Conservation (phyloP, 352 stramenopile genomes). For the Phytophthora melonis region DNA sequence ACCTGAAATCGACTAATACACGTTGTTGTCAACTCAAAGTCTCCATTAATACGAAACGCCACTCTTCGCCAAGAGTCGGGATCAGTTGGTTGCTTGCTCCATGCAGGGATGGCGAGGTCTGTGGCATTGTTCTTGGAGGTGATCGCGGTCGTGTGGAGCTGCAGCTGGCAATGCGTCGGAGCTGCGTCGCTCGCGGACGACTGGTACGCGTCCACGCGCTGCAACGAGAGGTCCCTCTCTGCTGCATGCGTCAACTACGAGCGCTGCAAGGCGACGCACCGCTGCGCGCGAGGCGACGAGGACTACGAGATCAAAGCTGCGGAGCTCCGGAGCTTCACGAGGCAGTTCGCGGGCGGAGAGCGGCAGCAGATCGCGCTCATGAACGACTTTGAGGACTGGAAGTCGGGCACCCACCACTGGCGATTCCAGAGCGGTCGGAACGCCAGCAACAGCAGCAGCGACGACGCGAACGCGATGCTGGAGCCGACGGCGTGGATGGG, state of each 20-base stretch:
- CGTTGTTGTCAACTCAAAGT: neutral
- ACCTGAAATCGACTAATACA: neutral
- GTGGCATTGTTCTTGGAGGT: neutral
- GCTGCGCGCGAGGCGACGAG: conserved; percentile 91
- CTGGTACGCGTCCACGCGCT: conserved; percentile 72
- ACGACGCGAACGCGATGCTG: conserved; percentile 19
- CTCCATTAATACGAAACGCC: neutral
- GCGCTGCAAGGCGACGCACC: conserved; percentile 95
- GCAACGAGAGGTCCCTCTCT: conserved; percentile 55
- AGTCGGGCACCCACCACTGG: conserved; percentile 86
- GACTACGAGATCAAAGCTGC: conserved; percentile 89
- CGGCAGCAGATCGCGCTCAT: conserved; percentile 81
- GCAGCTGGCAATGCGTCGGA: neutral
- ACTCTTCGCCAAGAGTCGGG: conserved; percentile 6
- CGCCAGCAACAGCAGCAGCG: conserved; percentile 15
- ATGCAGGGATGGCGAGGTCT: neutral
- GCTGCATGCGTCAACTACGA: conserved; percentile 81
- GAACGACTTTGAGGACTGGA: conserved; percentile 97
- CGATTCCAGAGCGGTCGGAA: conserved; percentile 34
- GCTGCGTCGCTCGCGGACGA: conserved; percentile 41
- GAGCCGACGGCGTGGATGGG: conserved; percentile 42
- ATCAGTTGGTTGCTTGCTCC: too few relatives aligned
- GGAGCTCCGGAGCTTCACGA: conserved; percentile 74
- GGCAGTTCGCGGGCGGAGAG: conserved; percentile 85
- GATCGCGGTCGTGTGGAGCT: neutral